These are phyloP conservation scores for Spiraea crenata DNA, from an alignment of 331 rosid species.

Conservation along the genomic window DNA sequence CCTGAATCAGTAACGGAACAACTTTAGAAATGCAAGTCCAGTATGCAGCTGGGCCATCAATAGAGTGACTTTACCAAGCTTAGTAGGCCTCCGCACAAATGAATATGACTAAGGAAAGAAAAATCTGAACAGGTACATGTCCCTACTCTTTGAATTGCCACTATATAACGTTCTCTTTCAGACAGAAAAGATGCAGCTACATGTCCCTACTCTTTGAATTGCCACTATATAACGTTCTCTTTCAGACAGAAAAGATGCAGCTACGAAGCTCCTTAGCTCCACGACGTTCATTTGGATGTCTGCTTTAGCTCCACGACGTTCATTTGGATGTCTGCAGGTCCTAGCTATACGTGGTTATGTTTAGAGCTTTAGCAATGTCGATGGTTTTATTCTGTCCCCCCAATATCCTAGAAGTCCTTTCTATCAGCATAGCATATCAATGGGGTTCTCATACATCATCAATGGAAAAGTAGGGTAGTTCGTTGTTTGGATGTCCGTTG, in stretches of 20 bases:
- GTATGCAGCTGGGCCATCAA: neutral
- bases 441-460: neutral
- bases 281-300: neutral
- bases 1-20: neutral
- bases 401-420: neutral
- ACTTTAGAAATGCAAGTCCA: neutral
- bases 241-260: neutral
- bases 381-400: neutral
- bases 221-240: neutral
- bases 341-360: no score
- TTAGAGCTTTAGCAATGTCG: neutral
- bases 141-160: neutral
- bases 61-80: neutral
- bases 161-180: neutral
- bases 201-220: neutral
- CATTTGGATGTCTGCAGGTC: no score
- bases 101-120: neutral
- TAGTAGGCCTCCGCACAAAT: neutral
- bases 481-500: neutral
- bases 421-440: neutral
- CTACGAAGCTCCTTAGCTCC: conserved; percentile 10
- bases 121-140: neutral
- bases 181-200: neutral
- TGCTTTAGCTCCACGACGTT: neutral
- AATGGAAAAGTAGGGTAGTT: neutral